Base-by-base conservation (phyloP, 129 eudicot species). In the Logfia minima region DNA sequence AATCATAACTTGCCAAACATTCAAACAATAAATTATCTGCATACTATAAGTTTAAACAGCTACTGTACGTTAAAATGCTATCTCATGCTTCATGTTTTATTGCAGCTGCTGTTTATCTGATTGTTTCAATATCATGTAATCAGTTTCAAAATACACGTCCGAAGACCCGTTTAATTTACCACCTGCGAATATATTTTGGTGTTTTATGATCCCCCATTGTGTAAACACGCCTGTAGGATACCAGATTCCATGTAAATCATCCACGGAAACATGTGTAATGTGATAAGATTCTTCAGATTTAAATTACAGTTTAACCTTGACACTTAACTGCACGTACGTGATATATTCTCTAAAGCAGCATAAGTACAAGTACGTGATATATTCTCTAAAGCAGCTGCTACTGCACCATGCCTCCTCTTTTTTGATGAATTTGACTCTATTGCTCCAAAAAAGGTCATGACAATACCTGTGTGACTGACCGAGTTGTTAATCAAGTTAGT, bases 341-440 rank as follows among this genome's bases (percentile, higher is more conserved):
- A 93, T 87, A 88, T 93, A 85, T 24, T 24, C 26, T 24, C 26
- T 24, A 24, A 24, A 1, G 26, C 26, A 24, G 26, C 26, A n/a
- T n/a, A n/a, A n/a, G n/a, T n/a, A n/a, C n/a, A n/a, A n/a, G 98
- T 93, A 53, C 92, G 98, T 31, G 98, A 93, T 87, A 88, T 93
- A 85, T 24, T 24, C 26, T 24, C 26, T 24, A 24, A 24, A 1
- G 26, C 26, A 24, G 26, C 26, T 48, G 93, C 97, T 71, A 97
- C 98, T 32, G 97, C 98, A 56, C 97, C 98, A 39, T 91, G 98
- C 83, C 91, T 93, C 31, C 90, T 93, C 51, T 93, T 93, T 80
- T 93, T 93, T 80, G 98, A 93, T 86, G 98, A 93, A 80, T 93
- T 93, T 89, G 98, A 93, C 81, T 93, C 98, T 63, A 93, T 93